phyloP scores from a whole-genome alignment of 78 protist genomes.

The Planoprotostelium fungivorum region DNA sequence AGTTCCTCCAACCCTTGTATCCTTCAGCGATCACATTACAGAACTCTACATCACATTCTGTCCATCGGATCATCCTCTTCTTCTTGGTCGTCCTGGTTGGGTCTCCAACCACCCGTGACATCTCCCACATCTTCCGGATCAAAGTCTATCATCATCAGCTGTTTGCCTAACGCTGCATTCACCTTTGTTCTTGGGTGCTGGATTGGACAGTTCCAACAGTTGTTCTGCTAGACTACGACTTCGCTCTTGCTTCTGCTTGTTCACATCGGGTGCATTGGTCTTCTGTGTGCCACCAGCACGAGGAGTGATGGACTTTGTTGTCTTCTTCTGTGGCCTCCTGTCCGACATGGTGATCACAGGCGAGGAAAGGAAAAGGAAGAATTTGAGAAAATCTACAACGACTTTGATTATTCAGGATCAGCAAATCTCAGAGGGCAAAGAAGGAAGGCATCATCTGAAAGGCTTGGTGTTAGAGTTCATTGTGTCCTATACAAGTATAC shows the following conservation, averaged over 20 bases:
- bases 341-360: too few species aligned
- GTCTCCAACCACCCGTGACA: neutral
- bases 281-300: too few species aligned
- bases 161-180: neutral
- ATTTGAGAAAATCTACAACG: too few species aligned
- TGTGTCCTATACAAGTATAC: too few species aligned
- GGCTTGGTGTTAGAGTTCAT: too few species aligned
- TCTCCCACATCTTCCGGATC: neutral
- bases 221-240: neutral
- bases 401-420: too few species aligned
- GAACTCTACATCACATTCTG: neutral
- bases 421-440: too few species aligned
- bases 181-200: neutral
- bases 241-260: neutral
- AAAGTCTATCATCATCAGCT: neutral
- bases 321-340: too few species aligned
- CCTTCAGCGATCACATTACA: neutral
- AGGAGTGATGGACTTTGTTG: too few species aligned
- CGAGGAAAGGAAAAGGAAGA: too few species aligned
- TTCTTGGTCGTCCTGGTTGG: neutral
- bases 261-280: too few species aligned
- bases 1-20: neutral
- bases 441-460: too few species aligned
- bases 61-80: neutral
- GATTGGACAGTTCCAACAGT: neutral